Evolutionary conservation across 768 basidiomycete species (phyloP), one percentile per base, ranked within the genome.

Genomic region (Imleria badia): DNA sequence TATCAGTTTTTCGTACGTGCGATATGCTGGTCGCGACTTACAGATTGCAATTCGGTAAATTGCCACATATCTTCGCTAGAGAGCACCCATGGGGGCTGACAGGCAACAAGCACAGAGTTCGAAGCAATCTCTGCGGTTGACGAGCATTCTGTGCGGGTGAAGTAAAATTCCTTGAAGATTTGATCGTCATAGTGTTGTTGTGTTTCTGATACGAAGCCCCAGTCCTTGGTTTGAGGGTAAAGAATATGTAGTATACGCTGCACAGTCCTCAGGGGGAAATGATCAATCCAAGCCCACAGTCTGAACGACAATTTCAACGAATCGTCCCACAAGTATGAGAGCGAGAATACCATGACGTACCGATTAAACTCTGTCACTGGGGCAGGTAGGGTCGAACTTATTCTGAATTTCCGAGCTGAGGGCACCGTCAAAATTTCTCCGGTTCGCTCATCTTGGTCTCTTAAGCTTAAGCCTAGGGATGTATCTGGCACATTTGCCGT

Each of bases 21-120:
- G n/a, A 50, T 45, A 35, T 15, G 26, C 26, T 36, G 34, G 15
- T 40, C 31, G 26, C 50, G 6, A 66, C 59, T 58, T 42, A 61
- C 66, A 8, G 71, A 71, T 54, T 41, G 55, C 41, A 79, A 74
- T 58, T 74, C 69, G 3, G 77, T 68, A 61, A 86, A 84, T 60
- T 81, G 78, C 60, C 75, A 71, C 56, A 85, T 71, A 61, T 84
- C 82, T 56, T 76, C 74, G n/a, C 66, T 62, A 12, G 80, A 80
- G 39, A 85, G 75, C 22, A 83, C 72, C 79, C 81, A 84, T 7
- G 83, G 82, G 3, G 84, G 80, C 63, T 85, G 83, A 58, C 81
- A 80, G n/a, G 78, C 82, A 39, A 86, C 65, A 5, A 82, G 65
- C 19, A 85, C 70, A 41, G 76, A 74, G 31, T 66, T 67, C 29